Base-by-base conservation (phyloP, 1,284 basidiomycete species). In the Pholiota adiposa region DNA sequence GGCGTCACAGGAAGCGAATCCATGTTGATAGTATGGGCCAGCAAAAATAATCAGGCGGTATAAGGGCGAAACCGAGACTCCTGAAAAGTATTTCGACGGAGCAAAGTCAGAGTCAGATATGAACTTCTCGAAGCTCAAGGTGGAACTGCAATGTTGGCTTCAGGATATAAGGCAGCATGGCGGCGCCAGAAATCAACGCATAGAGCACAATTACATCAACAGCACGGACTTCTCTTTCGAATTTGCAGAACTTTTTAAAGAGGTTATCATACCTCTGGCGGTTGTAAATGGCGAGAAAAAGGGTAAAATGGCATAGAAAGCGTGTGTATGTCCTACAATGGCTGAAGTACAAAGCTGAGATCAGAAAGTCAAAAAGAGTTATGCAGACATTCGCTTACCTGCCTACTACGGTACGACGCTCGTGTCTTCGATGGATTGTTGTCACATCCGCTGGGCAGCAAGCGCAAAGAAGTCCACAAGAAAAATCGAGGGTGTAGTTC, bases 1-100 rank as follows among this genome's bases (percentile, higher is more conserved):
- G 82, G 83, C 49, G 86, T 65, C 60, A 73, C 60, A 27, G 75
- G 48, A 23, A 34, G 34, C 43, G 52, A 21, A 12, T 54, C 59
- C 62, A 64, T 67, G 31, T 44, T 23, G 46, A 43, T 21, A 51
- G 34, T 21, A 43, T n/a, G n/a, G 14, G 44, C 34, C 19, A 49
- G 41, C 40, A 48, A 44, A 46, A 46, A 48, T 36, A 44, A n/a
- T 18, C 31, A 48, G 25, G 54, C 21, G 12, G 40, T 57, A 57
- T 60, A 51, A 62, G 56, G 58, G 50, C 50, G 31, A 16, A 34
- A 31, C 34, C 16, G 36, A 38, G 40, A 34, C 50, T 38, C 33
- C 56, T 52, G 50, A 48, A 44, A 44, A 33, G 38, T 52, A 27
- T 58, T 52, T 52, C 31, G 43, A 23, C 40, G 41, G 27, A 19